Conservation (phyloP, 352 stramenopile species). For the Phytophthora pistaciae region DNA sequence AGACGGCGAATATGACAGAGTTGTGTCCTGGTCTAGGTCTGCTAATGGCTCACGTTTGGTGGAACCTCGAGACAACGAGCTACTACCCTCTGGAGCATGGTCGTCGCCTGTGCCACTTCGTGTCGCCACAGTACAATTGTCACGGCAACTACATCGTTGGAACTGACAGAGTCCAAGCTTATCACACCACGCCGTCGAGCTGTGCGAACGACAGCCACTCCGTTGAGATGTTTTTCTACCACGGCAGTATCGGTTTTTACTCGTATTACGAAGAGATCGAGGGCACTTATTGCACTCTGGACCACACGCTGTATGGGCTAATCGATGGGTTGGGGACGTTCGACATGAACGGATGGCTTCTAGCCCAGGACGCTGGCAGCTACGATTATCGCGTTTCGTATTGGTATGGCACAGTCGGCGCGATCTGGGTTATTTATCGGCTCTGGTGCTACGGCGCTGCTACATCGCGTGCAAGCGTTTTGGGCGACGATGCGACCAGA, state of each 20-base stretch:
- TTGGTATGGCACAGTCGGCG: conserved; percentile 13
- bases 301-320: conserved; percentile 17
- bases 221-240: conserved; percentile 20
- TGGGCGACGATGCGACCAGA: conserved; percentile 12
- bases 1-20: conserved; percentile 2
- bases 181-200: background rate
- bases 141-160: conserved; percentile 14
- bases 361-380: conserved; percentile 7
- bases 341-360: conserved; percentile 22
- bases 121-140: conserved; percentile 19
- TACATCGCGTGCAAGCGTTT: conserved; percentile 19
- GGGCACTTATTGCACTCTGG: conserved; percentile 21
- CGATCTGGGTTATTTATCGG: conserved; percentile 21
- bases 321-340: conserved; percentile 18
- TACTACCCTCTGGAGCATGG: conserved; percentile 9
- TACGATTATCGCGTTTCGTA: conserved; percentile 17
- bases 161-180: conserved; percentile 4
- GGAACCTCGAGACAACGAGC: conserved; percentile 18
- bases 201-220: conserved; percentile 12
- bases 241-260: conserved; percentile 26
- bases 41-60: conserved; percentile 24
- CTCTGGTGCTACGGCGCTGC: conserved; percentile 18
- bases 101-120: conserved; percentile 6
- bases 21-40: conserved; percentile 21
- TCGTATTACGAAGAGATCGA: conserved; percentile 23